A percentile compares a stretch with the other conserved stretches of the same genome.
Conservation (phyloP, 78 protist species). For the Dictyostelium capitatum region DNA sequence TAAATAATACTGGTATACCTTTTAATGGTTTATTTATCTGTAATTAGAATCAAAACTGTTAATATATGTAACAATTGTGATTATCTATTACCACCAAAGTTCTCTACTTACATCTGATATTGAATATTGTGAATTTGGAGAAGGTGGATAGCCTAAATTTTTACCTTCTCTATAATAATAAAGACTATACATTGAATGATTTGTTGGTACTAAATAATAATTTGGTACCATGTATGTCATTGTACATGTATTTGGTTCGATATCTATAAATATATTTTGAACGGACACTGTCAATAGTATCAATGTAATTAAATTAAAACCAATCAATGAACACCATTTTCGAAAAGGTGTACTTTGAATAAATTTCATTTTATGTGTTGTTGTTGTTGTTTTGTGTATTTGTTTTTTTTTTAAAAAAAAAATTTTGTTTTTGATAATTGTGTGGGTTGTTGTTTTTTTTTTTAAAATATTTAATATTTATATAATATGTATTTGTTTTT, state of each 20-base stretch:
- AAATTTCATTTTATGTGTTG: slow-evolving; percentile 4
- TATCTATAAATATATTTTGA: slow-evolving; percentile 31
- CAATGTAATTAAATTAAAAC: slow-evolving; percentile 27
- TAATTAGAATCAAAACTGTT: not conserved
- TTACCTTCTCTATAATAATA: slow-evolving; percentile 68
- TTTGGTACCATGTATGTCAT: slow-evolving; percentile 80
- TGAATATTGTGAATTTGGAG: not conserved
- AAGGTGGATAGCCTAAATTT: not conserved
- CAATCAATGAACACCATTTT: slow-evolving; percentile 43
- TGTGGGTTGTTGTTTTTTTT: not conserved
- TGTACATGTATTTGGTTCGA: slow-evolving; percentile 75
- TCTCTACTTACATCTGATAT: slow-evolving; percentile 4
- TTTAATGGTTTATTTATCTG: slow-evolving; percentile 33
- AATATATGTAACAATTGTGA: not conserved
- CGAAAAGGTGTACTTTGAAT: slow-evolving; percentile 17
- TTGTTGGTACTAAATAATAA: slow-evolving; percentile 61
- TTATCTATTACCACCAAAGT: not conserved
- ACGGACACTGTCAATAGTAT: not conserved
- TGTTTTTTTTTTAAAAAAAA: not conserved
- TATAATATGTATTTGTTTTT: not conserved
- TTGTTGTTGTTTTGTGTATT: not conserved
- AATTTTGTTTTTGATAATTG: too few species aligned
- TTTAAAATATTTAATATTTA: not conserved
- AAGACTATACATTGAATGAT: slow-evolving; percentile 35
- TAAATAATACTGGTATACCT: slow-evolving; percentile 78